Evolutionary conservation across 2,329 filamentous ascomycete species (phyloP).

Genomic region (Exophiala dermatitidis): DNA sequence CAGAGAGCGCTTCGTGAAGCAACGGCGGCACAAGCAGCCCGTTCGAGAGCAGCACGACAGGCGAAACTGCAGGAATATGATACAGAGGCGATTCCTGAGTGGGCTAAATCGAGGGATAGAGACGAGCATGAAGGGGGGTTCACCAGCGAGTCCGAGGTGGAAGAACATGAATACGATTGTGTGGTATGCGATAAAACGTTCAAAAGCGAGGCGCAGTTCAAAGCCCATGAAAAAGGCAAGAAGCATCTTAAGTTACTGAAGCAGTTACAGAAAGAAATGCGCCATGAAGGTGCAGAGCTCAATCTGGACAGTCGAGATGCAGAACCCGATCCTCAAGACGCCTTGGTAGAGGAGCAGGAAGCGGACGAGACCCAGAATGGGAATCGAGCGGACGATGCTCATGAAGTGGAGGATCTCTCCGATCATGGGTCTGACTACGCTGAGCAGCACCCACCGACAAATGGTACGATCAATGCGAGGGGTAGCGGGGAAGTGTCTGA

Average conservation of each 20-base stretch:
- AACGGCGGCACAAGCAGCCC: constrained; percentile 73
- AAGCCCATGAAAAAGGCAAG: constrained; percentile 91
- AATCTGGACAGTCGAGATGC: constrained; percentile 12
- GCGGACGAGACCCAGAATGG: neutral
- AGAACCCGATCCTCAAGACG: neutral
- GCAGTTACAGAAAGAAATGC: constrained; percentile 74
- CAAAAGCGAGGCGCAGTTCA: constrained; percentile 85
- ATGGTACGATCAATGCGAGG: constrained; percentile 3
- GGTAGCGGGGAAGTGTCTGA: constrained; percentile 16
- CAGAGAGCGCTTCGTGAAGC: constrained; percentile 71
- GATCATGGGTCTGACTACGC: constrained; percentile 20
- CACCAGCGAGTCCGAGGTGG: constrained; percentile 41
- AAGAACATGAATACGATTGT: constrained; percentile 54
- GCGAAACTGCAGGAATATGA: constrained; percentile 51
- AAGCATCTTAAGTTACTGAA: constrained; percentile 87
- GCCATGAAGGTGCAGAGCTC: constrained; percentile 60
- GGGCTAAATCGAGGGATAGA: constrained; percentile 53
- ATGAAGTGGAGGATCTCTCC: constrained; percentile 1
- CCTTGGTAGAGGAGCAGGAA: constrained; percentile 20
- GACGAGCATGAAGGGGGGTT: constrained; percentile 45
- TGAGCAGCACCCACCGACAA: neutral
- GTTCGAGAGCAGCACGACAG: constrained; percentile 72
- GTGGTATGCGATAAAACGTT: constrained; percentile 61
- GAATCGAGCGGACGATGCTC: neutral
- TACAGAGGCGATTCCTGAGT: constrained; percentile 54